These are phyloP conservation scores for Pestalotiopsis sp. DNA, from an alignment of 2,329 filamentous ascomycete species.

Conservation along the genomic window DNA sequence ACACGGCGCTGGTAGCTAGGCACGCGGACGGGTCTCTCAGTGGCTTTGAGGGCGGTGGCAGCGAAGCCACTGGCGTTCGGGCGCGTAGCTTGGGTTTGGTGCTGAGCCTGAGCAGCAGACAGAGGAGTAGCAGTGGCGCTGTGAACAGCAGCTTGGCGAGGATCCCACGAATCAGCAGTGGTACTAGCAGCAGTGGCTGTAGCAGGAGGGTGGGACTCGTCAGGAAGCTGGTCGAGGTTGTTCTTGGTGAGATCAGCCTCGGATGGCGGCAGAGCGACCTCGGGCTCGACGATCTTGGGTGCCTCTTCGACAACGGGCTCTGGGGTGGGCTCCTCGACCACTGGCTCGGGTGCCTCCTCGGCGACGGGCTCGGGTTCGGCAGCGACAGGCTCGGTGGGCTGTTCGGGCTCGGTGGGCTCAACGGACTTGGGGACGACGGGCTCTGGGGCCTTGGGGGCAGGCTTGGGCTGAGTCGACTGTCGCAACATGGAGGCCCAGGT, in stretches of 20 bases:
- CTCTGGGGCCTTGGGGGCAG: conserved; percentile 49
- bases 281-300: conserved; percentile 46
- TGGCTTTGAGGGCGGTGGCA: conserved; percentile 80
- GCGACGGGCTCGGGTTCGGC: conserved; percentile 38
- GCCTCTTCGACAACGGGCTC: conserved; percentile 30
- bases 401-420: conserved; percentile 46
- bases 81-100: conserved; percentile 47
- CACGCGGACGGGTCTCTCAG: conserved; percentile 63
- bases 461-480: conserved; percentile 58
- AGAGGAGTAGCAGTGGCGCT: conserved; percentile 67
- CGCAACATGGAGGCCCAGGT: conserved; percentile 78
- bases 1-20: conserved; percentile 84
- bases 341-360: conserved; percentile 34
- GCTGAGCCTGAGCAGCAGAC: conserved; percentile 63
- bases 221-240: conserved; percentile 88
- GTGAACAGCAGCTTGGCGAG: conserved; percentile 53
- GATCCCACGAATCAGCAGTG: conserved; percentile 81
- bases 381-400: conserved; percentile 40
- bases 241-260: conserved; percentile 85
- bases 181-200: conserved; percentile 89
- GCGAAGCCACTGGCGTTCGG: conserved; percentile 72
- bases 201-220: conserved; percentile 73
- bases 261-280: conserved; percentile 63
- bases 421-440: conserved; percentile 45
- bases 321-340: conserved; percentile 25